phyloP scores from a whole-genome alignment of 768 basidiomycete genomes.

The Tulasnella sp. region DNA sequence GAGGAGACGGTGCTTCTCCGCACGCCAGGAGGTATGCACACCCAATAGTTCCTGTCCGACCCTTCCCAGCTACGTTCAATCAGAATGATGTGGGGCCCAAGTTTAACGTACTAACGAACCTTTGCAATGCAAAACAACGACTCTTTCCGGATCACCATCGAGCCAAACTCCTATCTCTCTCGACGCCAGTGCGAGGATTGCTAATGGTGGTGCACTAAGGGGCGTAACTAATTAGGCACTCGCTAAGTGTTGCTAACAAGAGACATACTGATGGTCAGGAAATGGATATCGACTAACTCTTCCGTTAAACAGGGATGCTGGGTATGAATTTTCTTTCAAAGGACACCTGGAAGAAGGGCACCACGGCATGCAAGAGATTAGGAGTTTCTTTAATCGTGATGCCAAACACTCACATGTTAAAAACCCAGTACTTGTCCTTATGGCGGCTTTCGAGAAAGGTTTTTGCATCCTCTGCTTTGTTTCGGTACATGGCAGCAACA shows the following conservation, averaged over 20 bases:
- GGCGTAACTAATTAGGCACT: neutral
- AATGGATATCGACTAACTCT: slow-evolving; percentile 72
- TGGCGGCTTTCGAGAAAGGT: slow-evolving; percentile 63
- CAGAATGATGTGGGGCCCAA: slow-evolving; percentile 16
- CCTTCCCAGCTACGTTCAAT: slow-evolving; percentile 49
- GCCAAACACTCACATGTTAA: slow-evolving; percentile 53
- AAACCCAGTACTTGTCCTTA: slow-evolving; percentile 69
- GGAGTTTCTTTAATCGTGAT: neutral
- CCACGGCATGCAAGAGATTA: neutral
- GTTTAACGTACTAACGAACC: slow-evolving; percentile 32
- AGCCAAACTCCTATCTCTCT: slow-evolving; percentile 68
- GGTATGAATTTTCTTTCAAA: slow-evolving; percentile 65
- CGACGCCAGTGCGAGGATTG: slow-evolving; percentile 55
- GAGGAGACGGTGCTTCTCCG: slow-evolving; percentile 35
- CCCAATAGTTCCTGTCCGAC: slow-evolving; percentile 74
- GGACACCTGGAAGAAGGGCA: slow-evolving; percentile 38
- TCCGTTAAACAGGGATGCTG: slow-evolving; percentile 50
- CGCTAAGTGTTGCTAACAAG: neutral
- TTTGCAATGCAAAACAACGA: slow-evolving; percentile 81
- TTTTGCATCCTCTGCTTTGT: slow-evolving; percentile 59
- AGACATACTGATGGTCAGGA: slow-evolving; percentile 74
- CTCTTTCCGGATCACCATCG: slow-evolving; percentile 45
- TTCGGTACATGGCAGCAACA: slow-evolving; percentile 67
- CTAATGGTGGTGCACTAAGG: slow-evolving; percentile 59
- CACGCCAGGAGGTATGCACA: slow-evolving; percentile 67